Percentiles rank a stretch among this genome's conserved stretches.
phyloP scores from a whole-genome alignment of 2,329 filamentous ascomycete species.

The Neopestalotiopsis sp. region DNA sequence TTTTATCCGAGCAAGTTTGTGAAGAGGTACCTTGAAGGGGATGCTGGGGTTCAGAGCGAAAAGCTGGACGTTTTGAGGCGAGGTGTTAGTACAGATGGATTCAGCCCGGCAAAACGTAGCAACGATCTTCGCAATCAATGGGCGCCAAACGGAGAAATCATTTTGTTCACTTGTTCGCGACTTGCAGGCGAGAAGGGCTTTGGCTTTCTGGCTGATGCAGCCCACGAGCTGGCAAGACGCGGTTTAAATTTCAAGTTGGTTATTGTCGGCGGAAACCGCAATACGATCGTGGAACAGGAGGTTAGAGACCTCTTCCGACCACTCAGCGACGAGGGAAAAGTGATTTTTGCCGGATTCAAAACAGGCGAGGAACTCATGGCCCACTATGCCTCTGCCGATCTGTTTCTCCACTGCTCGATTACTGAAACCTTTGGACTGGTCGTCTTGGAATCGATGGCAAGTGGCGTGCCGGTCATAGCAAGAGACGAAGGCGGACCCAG shows the following conservation, averaged over 20 bases:
- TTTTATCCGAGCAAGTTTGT: constrained; percentile 73
- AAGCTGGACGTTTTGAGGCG: constrained; percentile 67
- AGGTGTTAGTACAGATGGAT: constrained; percentile 68
- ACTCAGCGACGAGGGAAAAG: constrained; percentile 53
- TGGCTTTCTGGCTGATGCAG: constrained; percentile 65
- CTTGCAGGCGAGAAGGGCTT: constrained; percentile 75
- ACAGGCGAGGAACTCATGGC: constrained; percentile 64
- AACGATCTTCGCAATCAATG: constrained; percentile 56
- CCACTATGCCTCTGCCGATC: constrained; percentile 70
- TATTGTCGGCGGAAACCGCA: constrained; percentile 72
- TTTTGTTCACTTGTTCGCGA: constrained; percentile 70
- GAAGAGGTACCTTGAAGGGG: constrained; percentile 60
- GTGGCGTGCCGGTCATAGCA: constrained; percentile 71
- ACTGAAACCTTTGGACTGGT: constrained; percentile 76
- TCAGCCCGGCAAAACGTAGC: constrained; percentile 59
- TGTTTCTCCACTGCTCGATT: constrained; percentile 75
- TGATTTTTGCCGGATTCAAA: constrained; percentile 71
- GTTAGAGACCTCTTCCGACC: constrained; percentile 64
- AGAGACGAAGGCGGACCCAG: constrained; percentile 73
- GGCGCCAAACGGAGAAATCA: constrained; percentile 65
- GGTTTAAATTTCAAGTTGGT: constrained; percentile 67
- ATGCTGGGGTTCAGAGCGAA: constrained; percentile 55
- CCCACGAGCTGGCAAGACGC: constrained; percentile 56
- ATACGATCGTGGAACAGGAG: constrained; percentile 64
- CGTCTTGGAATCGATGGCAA: constrained; percentile 74